These are phyloP conservation scores for Spencermartinsiella ligniputridi DNA, from an alignment of 1,139 yeast genomes.

Conservation along the genomic window DNA sequence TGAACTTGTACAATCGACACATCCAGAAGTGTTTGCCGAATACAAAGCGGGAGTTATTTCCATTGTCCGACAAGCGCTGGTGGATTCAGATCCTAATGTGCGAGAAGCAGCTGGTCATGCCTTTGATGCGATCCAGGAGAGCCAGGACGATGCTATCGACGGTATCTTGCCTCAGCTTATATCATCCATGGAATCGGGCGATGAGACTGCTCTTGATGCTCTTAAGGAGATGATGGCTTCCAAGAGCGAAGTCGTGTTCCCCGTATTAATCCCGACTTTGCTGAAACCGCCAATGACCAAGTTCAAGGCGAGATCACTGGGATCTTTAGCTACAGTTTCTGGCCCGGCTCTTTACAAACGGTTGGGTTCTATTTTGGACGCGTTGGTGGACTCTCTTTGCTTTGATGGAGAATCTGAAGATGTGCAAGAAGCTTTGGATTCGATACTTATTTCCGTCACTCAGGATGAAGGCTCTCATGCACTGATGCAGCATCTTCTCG, in stretches of 20 bases:
- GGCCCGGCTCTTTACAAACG: slow-evolving; percentile 77
- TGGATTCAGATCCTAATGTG: slow-evolving; percentile 67
- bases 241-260: slow-evolving; percentile 88
- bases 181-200: slow-evolving; percentile 60
- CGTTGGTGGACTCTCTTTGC: slow-evolving; percentile 61
- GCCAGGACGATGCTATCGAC: slow-evolving; percentile 82
- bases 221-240: slow-evolving; percentile 89
- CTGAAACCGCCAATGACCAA: slow-evolving; percentile 76
- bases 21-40: slow-evolving; percentile 54
- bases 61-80: slow-evolving; percentile 73
- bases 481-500: slow-evolving; percentile 72
- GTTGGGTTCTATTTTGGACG: slow-evolving; percentile 63
- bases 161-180: slow-evolving; percentile 83
- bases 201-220: slow-evolving; percentile 79
- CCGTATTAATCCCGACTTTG: slow-evolving; percentile 83
- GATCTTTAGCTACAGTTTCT: slow-evolving; percentile 87
- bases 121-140: slow-evolving; percentile 78
- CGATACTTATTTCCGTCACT: slow-evolving; percentile 64
- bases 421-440: slow-evolving; percentile 52
- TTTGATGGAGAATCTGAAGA: slow-evolving; percentile 25
- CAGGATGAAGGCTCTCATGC: slow-evolving; percentile 83
- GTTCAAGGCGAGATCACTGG: slow-evolving; percentile 81
- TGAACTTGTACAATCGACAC: slow-evolving; percentile 77
- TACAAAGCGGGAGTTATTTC: slow-evolving; percentile 67
- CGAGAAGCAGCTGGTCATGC: slow-evolving; percentile 90